These are phyloP conservation scores for Leucocoprinus leucothites DNA, from an alignment of 768 basidiomycete species.

Conservation along the genomic window DNA sequence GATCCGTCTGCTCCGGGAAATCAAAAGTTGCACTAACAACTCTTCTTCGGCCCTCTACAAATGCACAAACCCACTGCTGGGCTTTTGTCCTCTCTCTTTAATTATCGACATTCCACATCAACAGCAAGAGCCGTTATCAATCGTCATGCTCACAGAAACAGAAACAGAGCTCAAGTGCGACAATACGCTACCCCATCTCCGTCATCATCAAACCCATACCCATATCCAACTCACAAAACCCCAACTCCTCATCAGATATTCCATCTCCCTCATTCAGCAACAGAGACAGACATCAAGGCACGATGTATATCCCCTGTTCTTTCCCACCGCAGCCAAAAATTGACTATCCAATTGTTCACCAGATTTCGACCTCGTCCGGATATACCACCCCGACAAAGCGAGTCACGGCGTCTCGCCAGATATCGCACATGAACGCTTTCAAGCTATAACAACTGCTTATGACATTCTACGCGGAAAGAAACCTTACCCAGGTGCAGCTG, in stretches of 20 bases:
- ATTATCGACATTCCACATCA: background rate
- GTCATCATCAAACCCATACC: slow-evolving; percentile 29
- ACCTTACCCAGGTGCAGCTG: slow-evolving; percentile 16
- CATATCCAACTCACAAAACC: slow-evolving; percentile 46
- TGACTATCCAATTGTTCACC: background rate
- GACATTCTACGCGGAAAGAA: slow-evolving; percentile 54
- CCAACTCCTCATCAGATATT: slow-evolving; percentile 65
- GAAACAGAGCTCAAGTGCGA: background rate
- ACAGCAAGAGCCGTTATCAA: background rate
- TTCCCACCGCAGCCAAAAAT: background rate
- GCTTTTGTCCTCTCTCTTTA: background rate
- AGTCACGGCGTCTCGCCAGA: slow-evolving; percentile 37
- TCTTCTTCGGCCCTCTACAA: background rate
- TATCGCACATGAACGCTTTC: slow-evolving; percentile 61
- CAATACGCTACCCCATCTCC: background rate
- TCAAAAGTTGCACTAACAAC: background rate
- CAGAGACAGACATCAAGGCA: slow-evolving; percentile 51
- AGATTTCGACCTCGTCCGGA: slow-evolving; percentile 80
- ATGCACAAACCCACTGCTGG: background rate
- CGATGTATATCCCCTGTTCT: slow-evolving; percentile 40
- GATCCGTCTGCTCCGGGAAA: background rate
- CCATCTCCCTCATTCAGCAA: slow-evolving; percentile 52
- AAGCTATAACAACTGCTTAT: slow-evolving; percentile 67
- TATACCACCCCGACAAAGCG: slow-evolving; percentile 76
- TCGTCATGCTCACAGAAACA: background rate